Conservation (phyloP, 2,329 filamentous ascomycete species). For the Penicillium corylophilum region DNA sequence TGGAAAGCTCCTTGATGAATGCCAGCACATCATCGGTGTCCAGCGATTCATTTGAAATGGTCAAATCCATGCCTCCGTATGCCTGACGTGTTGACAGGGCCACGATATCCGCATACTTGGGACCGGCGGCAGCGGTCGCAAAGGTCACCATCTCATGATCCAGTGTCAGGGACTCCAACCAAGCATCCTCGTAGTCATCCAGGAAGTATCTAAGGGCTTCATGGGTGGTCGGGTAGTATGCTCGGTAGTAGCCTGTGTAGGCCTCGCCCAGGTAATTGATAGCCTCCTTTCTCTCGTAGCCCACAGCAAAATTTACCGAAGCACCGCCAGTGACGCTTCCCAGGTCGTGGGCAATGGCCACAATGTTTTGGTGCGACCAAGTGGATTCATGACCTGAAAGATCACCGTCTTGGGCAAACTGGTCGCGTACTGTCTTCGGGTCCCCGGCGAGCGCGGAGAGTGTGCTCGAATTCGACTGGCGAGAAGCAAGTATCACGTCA, state of each 20-base stretch:
- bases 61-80: constrained; percentile 43
- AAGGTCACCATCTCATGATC: constrained; percentile 32
- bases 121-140: constrained; percentile 32
- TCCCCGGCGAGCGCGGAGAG: constrained; percentile 35
- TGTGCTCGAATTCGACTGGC: constrained; percentile 22
- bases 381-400: constrained; percentile 23
- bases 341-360: constrained; percentile 43
- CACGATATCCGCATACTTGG: constrained; percentile 45
- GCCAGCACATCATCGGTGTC: constrained; percentile 33
- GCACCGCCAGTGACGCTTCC: constrained; percentile 27
- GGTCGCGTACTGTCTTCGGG: constrained; percentile 25
- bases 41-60: constrained; percentile 36
- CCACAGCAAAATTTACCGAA: constrained; percentile 44
- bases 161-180: constrained; percentile 33
- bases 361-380: constrained; percentile 32
- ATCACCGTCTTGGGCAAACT: constrained; percentile 34
- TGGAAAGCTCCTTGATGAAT: constrained; percentile 47
- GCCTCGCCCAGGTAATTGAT: constrained; percentile 44
- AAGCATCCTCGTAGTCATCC: constrained; percentile 40
- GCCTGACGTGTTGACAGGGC: constrained; percentile 43
- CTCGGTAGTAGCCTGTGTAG: constrained; percentile 43
- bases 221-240: constrained; percentile 32
- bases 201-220: constrained; percentile 41
- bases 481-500: constrained; percentile 42
- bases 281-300: constrained; percentile 41